Evolutionary conservation across 305 asterid species (phyloP).

Genomic region (Fraxinus velutina): DNA sequence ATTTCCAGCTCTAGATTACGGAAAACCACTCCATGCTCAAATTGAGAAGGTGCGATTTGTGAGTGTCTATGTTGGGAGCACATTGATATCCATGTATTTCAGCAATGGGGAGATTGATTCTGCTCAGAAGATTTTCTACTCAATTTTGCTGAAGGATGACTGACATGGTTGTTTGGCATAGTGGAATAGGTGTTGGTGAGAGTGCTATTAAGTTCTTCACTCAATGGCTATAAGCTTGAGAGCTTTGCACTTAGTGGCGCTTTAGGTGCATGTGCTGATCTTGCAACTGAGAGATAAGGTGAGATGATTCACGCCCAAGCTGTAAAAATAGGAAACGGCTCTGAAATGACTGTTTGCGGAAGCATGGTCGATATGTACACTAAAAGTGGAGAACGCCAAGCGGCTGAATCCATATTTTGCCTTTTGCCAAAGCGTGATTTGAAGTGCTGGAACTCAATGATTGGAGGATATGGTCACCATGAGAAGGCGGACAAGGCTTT

Average conservation of each 20-base stretch:
- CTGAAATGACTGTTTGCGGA: slow-evolving; percentile 54
- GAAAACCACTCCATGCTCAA: slow-evolving; percentile 71
- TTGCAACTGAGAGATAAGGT: slow-evolving; percentile 62
- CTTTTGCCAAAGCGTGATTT: slow-evolving; percentile 36
- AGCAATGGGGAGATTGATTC: slow-evolving; percentile 42
- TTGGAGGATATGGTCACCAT: slow-evolving; percentile 65
- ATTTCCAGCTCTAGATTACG: slow-evolving; percentile 48
- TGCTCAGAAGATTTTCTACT: slow-evolving; percentile 50
- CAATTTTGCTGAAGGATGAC: slow-evolving; percentile 62
- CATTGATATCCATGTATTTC: slow-evolving; percentile 70
- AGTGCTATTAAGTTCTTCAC: slow-evolving; percentile 48
- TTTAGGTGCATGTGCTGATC: slow-evolving; percentile 74
- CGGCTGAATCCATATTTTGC: slow-evolving; percentile 47
- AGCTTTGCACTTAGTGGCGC: slow-evolving; percentile 59
- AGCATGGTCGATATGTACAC: slow-evolving; percentile 77
- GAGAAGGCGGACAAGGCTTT: slow-evolving; percentile 65
- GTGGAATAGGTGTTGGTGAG: slow-evolving; percentile 57
- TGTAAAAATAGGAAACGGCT: slow-evolving; percentile 50
- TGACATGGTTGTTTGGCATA: slow-evolving; percentile 73
- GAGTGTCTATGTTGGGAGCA: slow-evolving; percentile 50
- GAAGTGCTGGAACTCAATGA: slow-evolving; percentile 52
- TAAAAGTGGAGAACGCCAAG: slow-evolving; percentile 61
- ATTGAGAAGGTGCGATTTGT: slow-evolving; percentile 54
- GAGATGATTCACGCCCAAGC: slow-evolving; percentile 67
- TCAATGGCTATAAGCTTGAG: slow-evolving; percentile 47